Base-by-base conservation (phyloP, 2,329 filamentous ascomycete genomes). In the Nemania sp. region DNA sequence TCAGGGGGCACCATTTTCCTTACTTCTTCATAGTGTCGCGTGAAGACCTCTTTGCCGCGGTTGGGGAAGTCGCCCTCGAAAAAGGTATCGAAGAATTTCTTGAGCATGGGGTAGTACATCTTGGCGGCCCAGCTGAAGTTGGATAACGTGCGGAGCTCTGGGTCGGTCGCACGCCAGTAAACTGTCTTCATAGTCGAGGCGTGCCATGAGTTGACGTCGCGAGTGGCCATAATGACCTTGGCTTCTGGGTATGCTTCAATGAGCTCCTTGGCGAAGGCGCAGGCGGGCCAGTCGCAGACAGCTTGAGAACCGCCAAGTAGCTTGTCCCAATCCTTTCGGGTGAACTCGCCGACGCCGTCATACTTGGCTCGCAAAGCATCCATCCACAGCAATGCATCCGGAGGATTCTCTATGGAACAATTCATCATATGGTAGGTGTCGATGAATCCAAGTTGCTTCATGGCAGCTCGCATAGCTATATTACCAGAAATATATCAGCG, bases 361-460 rank as follows among this genome's bases (percentile, higher is more conserved):
- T 81, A 83, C 70, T 83, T 82, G 71, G 89, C 88, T 20, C 82
- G 81, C 63, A 93, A 84, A 29, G 90, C 90, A 70, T 92, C 88
- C 80, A 88, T 87, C 90, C 90, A 93, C 82, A 92, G 87, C 49
- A 90, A 82, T 62, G 87, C 88, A 75, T 92, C 90, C 26, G 86
- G 87, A 11, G 88, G 88, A 79, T 90, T 92, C 80, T 92, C 89
- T 68, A 91, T 87, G 67, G 86, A 88, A 72, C 87, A 88, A 74
- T 86, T 89, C 87, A 91, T 90, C 89, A 91, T 91, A 82, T 92
- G 90, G 83, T 92, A 92, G 68, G 87, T 90, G 78, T 91, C 88
- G 73, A 86, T 82, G 77, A 89, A 92, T 69, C 90, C 90, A 47
- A 92, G 84, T 73, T 88, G 83, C 75, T 89, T 86, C 77, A 92